Evolutionary conservation across 2,329 filamentous ascomycete species (phyloP), one percentile per base, ranked within the genome.

Genomic region (Aspergillus piperis): DNA sequence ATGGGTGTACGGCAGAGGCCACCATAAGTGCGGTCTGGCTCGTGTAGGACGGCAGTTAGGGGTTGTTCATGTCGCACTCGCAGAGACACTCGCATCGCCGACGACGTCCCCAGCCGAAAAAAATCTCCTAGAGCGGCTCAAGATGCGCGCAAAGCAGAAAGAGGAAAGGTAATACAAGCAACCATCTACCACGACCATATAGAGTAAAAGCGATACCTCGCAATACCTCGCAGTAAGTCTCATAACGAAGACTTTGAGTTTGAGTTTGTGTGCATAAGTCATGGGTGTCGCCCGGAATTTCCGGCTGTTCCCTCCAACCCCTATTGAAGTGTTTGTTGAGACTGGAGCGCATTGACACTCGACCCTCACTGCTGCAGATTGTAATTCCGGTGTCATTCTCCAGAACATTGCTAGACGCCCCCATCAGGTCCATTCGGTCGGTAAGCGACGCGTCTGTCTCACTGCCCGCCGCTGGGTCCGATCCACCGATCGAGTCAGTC

Each of bases 401-500:
- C 47, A 30, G 47, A 50, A 30, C 47, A 8, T 13, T 15, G 19
- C 30, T 50, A 50, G 47, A 50, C 15, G 47, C n/a, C 47, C 47
- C 41, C 41, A 44, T 44, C 50, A 32, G 11, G 50, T 39, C 30
- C 36, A 30, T 27, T 23, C 30, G 53, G 25, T 27, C 52, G 23
- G 52, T 21, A 27, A 47, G 53, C 53, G 53, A 44, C 53, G 42
- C 21, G 41, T 55, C 19, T 32, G 53, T 55, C n/a, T 53, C 39
- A 39, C 38, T 54, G 53, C 41, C 41, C 39, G 39, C 53, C 8
- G 39, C 53, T 55, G 53, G 41, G 53, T 55, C 53, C 39, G 53
- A 25, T 55, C 53, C 53, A 55, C 53, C 53, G 53, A 36, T 55
- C 41, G 53, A 55, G 53, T 55, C 53, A 55, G 39, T 55, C 53